These are phyloP conservation scores for Pichia cabralensis DNA, from an alignment of 805 yeast genomes.

Conservation along the genomic window DNA sequence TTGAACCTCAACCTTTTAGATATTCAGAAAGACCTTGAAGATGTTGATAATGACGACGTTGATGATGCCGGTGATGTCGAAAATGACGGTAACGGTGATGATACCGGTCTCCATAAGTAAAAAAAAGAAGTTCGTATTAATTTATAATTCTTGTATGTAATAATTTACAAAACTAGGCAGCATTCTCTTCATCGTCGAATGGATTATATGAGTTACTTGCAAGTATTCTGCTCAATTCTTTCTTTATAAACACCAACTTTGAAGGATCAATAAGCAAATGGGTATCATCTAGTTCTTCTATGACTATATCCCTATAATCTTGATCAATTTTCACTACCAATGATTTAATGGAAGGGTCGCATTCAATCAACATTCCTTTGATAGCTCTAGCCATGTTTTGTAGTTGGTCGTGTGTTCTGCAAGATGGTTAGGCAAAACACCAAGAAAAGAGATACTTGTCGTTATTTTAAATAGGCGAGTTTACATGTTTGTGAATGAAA, in stretches of 20 bases:
- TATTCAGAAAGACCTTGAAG: no score
- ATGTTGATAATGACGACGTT: no score
- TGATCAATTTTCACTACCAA: constrained; percentile 76
- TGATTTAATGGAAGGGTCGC: constrained; percentile 88
- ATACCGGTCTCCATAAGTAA: no score
- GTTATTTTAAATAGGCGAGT: no score
- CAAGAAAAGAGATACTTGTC: not conserved
- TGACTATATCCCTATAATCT: constrained; percentile 54
- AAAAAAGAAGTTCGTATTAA: no score
- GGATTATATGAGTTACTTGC: constrained; percentile 84
- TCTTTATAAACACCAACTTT: constrained; percentile 66
- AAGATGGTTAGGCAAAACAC: constrained; percentile 7
- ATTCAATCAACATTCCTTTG: constrained; percentile 43
- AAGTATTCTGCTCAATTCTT: constrained; percentile 63
- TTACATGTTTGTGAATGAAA: no score
- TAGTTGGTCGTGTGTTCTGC: no score
- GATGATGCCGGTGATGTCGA: no score
- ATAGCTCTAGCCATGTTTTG: constrained; percentile 49
- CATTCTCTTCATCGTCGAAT: constrained; percentile 55
- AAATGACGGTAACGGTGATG: constrained; percentile 11
- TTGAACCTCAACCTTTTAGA: no score
- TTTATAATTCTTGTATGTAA: no score
- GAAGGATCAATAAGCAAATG: constrained; percentile 75
- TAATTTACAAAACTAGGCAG: no score
- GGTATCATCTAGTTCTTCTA: constrained; percentile 84